Evolutionary conservation across 2,329 filamentous ascomycete species (phyloP), one percentile per base, ranked within the genome.

Genomic region (Colletotrichum sp.): DNA sequence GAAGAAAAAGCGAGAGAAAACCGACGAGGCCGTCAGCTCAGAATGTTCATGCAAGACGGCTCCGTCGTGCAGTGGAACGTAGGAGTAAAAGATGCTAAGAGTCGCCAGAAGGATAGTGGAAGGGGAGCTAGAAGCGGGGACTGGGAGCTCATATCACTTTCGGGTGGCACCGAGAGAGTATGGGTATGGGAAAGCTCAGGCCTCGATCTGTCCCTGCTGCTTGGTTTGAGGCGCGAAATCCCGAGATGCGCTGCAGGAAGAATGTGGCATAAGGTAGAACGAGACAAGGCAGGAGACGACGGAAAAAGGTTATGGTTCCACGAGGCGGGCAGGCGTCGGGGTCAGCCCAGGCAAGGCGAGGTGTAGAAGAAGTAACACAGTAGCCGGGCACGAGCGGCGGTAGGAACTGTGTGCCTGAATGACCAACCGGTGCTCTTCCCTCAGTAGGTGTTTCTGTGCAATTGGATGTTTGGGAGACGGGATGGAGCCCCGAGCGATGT

Each of bases 401-500:
- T 34, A 64, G 32, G 32, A 61, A 36, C 18, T 64, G 61, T 64
- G 32, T 64, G 21, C 21, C 21, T 64, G 16, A 43, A 64, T 38
- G 34, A 34, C 61, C 61, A 64, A 38, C 34, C n/a, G n/a, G 61
- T 64, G 61, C 34, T 36, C 38, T 66, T 43, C 24, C 21, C 36
- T 43, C 24, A 32, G 48, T 78, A 9, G 60, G 65, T 6, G 77
- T 66, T 48, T 58, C 32, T 34, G 62, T 68, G 36, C n/a, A 34
- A 56, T 66, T 13, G 38, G 18, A 60, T 62, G 73, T 75, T 75
- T 68, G 15, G 70, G 62, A 75, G 43, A 75, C 62, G 55, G 65
- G 70, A 73, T 48, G 73, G 64, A 73, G 73, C 24, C 24, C 70
- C 73, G 70, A 73, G 73, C 70, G 73, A 68, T 58, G 58, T 62